phyloP scores from a whole-genome alignment of 176 grass and related monocot genomes.

The Aegilops sharonensis region DNA sequence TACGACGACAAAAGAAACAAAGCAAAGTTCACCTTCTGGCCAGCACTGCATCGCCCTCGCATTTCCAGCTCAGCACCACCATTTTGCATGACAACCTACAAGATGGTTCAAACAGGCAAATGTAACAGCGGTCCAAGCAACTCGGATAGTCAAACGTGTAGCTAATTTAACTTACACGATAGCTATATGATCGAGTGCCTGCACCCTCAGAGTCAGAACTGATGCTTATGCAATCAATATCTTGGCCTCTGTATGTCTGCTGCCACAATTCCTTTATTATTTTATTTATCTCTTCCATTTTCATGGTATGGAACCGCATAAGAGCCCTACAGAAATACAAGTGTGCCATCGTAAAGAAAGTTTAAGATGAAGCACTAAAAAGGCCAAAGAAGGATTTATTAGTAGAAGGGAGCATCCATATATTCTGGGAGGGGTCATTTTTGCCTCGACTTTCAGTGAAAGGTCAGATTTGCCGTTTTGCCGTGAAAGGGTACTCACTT shows the following conservation, averaged over 20 bases:
- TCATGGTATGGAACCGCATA: conserved; percentile 98
- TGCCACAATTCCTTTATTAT: conserved; percentile 99
- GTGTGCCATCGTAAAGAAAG: not conserved
- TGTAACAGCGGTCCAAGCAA: conserved; percentile 12
- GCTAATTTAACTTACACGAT: conserved; percentile 63
- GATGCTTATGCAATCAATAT: conserved; percentile 97
- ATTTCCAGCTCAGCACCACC: conserved; percentile 96
- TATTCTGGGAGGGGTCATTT: too few relatives aligned
- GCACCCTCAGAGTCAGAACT: conserved; percentile 84
- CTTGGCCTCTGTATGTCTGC: conserved; percentile 95
- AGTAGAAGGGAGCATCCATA: too few relatives aligned
- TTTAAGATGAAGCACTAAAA: not conserved
- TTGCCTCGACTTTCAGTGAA: too few relatives aligned
- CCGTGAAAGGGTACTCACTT: conserved; percentile 47
- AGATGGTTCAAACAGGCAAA: conserved; percentile 2
- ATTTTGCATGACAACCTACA: conserved; percentile 94
- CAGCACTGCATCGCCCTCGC: conserved; percentile 94
- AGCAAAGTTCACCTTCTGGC: conserved; percentile 73
- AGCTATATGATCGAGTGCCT: conserved; percentile 92
- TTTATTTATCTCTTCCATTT: conserved; percentile 99
- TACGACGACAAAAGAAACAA: not conserved
- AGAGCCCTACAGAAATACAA: conserved; percentile 63
- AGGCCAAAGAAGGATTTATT: too few relatives aligned
- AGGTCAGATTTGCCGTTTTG: too few relatives aligned
- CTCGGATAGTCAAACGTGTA: not conserved